Evolutionary conservation across 805 yeast genomes (phyloP), one percentile per base, ranked within the genome.

Genomic region (Starmerella cellae): DNA sequence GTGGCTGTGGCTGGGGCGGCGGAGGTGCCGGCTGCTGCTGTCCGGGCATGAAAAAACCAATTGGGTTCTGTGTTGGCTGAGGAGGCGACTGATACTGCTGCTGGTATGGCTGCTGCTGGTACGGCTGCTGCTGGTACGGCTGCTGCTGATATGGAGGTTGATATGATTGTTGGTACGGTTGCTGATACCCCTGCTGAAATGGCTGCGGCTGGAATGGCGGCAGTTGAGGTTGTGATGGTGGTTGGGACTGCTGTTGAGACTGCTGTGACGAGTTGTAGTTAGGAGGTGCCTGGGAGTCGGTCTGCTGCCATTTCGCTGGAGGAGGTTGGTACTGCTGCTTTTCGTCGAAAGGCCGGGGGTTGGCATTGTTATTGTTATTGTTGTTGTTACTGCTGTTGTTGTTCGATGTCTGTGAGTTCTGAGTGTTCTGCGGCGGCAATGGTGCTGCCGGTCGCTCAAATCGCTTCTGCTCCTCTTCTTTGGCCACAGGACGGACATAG

Each of bases 401-500:
- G 41, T 43, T 21, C 5, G 19, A 36, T 37, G 37, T 37, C 42
- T 21, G 29, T n/a, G n/a, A n/a, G n/a, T n/a, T n/a, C n/a, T n/a
- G n/a, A n/a, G n/a, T n/a, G 35, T 10, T 19, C 14, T 35, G 37
- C 18, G 48, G 49, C 20, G 46, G 47, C 20, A 39, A 5, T 2
- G 47, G 35, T 6, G 46, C 50, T 1, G 51, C 43, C 2, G 56
- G 55, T 19, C 52, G 48, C 41, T 36, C 26, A 41, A 50, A 46
- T 36, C 37, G 36, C 26, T 39, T 40, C 19, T 42, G 43, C 27
- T 47, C 41, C 26, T 42, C 41, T 18, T 33, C 44, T 21, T 40
- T 47, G 44, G 57, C 61, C n/a, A 39, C 45, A 22, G 30, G 42
- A 39, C 68, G 70, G 38, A 85, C 94, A 56, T 91, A 88, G 59